Evolutionary conservation across 2,329 filamentous ascomycete genomes (phyloP).

Genomic region (Xylariaceae sp.): DNA sequence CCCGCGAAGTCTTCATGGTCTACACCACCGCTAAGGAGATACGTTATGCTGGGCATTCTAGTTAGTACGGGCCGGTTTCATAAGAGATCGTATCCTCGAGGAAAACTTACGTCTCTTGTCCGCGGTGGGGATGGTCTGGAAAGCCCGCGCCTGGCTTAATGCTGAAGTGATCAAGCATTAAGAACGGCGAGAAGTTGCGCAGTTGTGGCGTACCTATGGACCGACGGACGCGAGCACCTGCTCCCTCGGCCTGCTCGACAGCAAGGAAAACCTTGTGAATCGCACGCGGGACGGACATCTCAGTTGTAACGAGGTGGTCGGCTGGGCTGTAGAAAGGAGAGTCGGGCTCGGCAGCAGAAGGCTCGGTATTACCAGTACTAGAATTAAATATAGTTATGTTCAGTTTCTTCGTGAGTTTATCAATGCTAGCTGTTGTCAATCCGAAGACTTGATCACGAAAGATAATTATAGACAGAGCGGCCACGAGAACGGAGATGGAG

Average conservation of each 20-base stretch:
- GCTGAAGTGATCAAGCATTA: constrained; percentile 95
- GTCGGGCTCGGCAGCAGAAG: constrained; percentile 24
- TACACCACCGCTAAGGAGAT: constrained; percentile 75
- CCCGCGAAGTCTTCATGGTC: constrained; percentile 46
- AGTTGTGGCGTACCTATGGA: constrained; percentile 85
- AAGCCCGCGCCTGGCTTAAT: constrained; percentile 84
- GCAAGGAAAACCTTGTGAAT: constrained; percentile 87
- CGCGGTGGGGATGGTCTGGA: constrained; percentile 83
- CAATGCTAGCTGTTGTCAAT: constrained; percentile 32
- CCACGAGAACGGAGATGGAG: constrained; percentile 47
- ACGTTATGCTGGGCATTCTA: constrained; percentile 46
- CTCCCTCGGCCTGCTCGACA: constrained; percentile 84
- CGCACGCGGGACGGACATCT: constrained; percentile 73
- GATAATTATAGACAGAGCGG: constrained; percentile 44
- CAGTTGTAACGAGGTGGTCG: constrained; percentile 45
- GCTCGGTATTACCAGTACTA: constrained; percentile 22
- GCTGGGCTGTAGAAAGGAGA: constrained; percentile 38
- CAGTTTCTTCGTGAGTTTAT: constrained; percentile 31
- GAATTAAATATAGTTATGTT: constrained; percentile 19
- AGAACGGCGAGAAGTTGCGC: constrained; percentile 86
- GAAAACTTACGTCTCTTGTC: constrained; percentile 68
- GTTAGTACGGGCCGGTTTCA: constrained; percentile 2
- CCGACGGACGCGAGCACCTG: constrained; percentile 83
- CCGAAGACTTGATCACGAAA: constrained; percentile 42
- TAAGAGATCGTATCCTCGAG: neutral